Conservation (phyloP, 176 grass and related monocot species). For the Aegilops sharonensis region DNA sequence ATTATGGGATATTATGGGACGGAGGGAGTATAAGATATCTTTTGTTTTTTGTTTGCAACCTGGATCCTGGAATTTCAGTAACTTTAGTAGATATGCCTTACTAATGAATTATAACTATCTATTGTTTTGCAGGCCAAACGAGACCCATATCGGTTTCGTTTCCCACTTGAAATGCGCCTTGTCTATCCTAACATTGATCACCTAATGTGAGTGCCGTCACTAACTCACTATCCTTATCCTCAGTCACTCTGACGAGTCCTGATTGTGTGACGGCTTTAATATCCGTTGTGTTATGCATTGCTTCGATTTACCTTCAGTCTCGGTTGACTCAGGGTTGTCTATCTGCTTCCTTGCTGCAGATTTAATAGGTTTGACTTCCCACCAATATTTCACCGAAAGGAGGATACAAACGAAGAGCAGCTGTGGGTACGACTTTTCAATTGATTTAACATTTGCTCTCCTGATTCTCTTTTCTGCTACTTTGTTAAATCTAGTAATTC, state of each 20-base stretch:
- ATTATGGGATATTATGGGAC: too few species aligned
- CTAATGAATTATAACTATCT: neutral
- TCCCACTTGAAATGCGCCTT: slow-evolving; percentile 95
- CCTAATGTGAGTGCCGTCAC: slow-evolving; percentile 65
- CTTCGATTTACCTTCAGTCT: slow-evolving; percentile 17
- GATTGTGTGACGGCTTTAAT: neutral
- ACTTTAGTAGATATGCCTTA: neutral
- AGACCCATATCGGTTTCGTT: slow-evolving; percentile 86
- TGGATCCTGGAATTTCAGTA: neutral
- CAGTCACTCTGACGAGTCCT: neutral
- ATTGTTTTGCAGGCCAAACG: slow-evolving; percentile 74
- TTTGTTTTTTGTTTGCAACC: neutral
- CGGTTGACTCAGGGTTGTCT: neutral
- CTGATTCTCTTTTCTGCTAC: slow-evolving; percentile 10
- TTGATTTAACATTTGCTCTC: neutral
- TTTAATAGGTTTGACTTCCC: slow-evolving; percentile 96
- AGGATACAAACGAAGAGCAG: slow-evolving; percentile 78
- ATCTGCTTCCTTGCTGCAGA: slow-evolving; percentile 45
- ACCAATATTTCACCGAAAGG: slow-evolving; percentile 92
- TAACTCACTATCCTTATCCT: neutral
- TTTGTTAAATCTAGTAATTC: neutral
- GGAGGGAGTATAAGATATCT: too few species aligned
- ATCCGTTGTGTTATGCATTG: neutral
- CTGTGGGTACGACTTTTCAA: slow-evolving; percentile 55
- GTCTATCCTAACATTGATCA: slow-evolving; percentile 94